A percentile compares a stretch with the other conserved stretches of the same genome.
phyloP scores from a whole-genome alignment of 2,329 filamentous ascomycete species.

The Colletotrichum tanaceti region DNA sequence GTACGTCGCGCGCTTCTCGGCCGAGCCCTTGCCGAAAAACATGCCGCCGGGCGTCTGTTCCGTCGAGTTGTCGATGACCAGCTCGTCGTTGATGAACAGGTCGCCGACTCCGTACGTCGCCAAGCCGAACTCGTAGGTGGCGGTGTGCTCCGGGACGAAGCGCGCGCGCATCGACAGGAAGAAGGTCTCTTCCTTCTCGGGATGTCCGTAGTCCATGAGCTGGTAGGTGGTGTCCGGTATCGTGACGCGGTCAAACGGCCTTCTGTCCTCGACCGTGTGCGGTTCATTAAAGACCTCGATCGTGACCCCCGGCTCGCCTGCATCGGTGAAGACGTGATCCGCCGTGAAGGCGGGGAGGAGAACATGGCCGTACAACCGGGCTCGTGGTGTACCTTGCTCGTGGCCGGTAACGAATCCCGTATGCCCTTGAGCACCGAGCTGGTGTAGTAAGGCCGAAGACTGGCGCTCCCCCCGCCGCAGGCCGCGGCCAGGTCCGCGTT shows the following conservation, averaged over 20 bases:
- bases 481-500: constrained; percentile 67
- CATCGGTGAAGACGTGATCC: constrained; percentile 59
- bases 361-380: constrained; percentile 72
- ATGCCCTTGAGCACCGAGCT: constrained; percentile 80
- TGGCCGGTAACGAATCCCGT: constrained; percentile 58
- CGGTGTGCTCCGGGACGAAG: constrained; percentile 69
- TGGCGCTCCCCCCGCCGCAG: constrained; percentile 74
- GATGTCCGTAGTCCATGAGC: constrained; percentile 63
- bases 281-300: constrained; percentile 73
- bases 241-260: constrained; percentile 61
- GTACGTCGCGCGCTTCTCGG: constrained; percentile 70
- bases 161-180: constrained; percentile 71
- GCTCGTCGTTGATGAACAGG: constrained; percentile 69
- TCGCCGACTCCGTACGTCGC: constrained; percentile 73
- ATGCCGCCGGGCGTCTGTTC: constrained; percentile 70
- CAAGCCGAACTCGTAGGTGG: constrained; percentile 71
- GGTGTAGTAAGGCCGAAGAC: constrained; percentile 72
- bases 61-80: constrained; percentile 74
- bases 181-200: constrained; percentile 62
- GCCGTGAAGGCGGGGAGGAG: constrained; percentile 68
- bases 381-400: constrained; percentile 61
- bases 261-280: constrained; percentile 57
- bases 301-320: constrained; percentile 69
- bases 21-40: constrained; percentile 74
- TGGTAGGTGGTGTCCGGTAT: constrained; percentile 61